Evolutionary conservation across 2,329 filamentous ascomycete species (phyloP), one percentile per base, ranked within the genome.

Genomic region (Penicillium digitatum): DNA sequence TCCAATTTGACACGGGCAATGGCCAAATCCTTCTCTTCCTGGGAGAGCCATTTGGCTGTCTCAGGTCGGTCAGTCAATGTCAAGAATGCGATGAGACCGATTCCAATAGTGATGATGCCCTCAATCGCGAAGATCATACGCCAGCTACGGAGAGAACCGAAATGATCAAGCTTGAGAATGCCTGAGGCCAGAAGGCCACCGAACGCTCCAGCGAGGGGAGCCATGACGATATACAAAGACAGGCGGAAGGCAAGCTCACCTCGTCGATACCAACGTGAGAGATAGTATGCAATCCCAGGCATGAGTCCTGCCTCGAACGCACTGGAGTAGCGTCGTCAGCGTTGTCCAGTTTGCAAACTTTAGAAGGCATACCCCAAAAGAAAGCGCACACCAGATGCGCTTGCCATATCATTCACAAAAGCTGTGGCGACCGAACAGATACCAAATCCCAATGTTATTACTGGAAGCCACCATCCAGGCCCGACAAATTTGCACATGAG

Each of bases 111-210:
- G 60, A 87, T 81, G 62, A 88, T 82, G 20, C 87, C 87, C 66
- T 89, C 87, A n/a, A 89, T 83, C 4, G 79, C 81, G 52, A 89
- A 89, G 48, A 89, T 87, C 85, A 88, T 87, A 8, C 85, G 76
- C 87, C 87, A 89, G 5, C 70, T 73, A 24, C 73, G 74, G 0
- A 88, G 70, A 4, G 74, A 68, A 7, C 83, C 85, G 57, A 88
- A 83, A 55, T 76, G 70, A 50, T 81, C 72, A 1, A 90, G 76
- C 2, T 74, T 83, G 20, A 89, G 76, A 59, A 90, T 89, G 1
- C 75, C 86, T 2, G 67, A 83, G 0, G 83, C 82, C 0, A 90
- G 74, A 0, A 90, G 76, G 0, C 87, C 87, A 20, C 87, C 87
- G 60, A 89, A 89, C 0, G 86, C 86, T 3, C 87, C 87, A 0